Percentiles rank a stretch among this genome's conserved stretches.
Evolutionary conservation across 2,329 filamentous ascomycete species (phyloP).

Genomic region (Cryphonectria radicalis): DNA sequence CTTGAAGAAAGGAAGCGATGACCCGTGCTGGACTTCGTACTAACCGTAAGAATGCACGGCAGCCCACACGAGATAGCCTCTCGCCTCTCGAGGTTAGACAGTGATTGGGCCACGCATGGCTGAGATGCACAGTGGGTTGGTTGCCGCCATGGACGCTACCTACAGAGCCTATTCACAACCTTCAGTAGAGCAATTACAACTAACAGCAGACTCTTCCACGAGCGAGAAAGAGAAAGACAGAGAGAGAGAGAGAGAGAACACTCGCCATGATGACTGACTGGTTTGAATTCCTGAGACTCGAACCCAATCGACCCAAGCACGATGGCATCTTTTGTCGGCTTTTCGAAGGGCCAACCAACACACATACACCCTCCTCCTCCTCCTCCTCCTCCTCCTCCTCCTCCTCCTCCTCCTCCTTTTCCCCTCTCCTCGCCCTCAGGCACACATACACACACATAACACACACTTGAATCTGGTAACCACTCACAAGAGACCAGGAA

Average conservation of each 20-base stretch:
- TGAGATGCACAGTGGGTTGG: not conserved
- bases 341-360: too few species aligned
- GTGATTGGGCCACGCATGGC: not conserved
- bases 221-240: not conserved
- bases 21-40: not conserved
- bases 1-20: not conserved
- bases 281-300: not conserved
- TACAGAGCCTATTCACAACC: not conserved
- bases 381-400: too few species aligned
- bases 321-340: too few species aligned
- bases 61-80: not conserved
- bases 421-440: not conserved
- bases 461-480: too few species aligned
- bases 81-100: not conserved
- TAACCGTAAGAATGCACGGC: not conserved
- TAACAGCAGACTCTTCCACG: not conserved
- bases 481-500: conserved; percentile 53
- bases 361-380: too few species aligned
- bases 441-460: not conserved
- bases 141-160: not conserved
- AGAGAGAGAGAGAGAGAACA: not conserved
- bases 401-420: too few species aligned
- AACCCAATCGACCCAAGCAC: not conserved
- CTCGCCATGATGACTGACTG: not conserved
- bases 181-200: not conserved